Conservation (phyloP, 306 rosid species). For the Lathyrus sativus region DNA sequence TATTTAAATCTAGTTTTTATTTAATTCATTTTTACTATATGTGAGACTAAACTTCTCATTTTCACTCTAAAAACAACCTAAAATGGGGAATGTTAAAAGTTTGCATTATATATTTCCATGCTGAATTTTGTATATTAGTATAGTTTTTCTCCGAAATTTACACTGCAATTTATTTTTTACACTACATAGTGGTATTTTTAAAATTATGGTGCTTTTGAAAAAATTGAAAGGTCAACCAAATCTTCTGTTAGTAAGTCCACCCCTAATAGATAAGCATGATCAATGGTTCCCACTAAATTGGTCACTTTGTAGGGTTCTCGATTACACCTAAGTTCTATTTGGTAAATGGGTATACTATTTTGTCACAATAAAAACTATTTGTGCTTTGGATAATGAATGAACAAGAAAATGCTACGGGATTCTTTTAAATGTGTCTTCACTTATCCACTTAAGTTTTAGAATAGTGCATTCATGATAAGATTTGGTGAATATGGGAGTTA, state of each 20-base stretch:
- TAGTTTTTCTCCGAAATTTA: neutral
- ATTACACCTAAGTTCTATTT: conserved; percentile 5
- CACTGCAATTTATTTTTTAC: neutral
- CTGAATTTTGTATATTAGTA: conserved; percentile 3
- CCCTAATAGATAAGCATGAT: neutral
- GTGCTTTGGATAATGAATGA: neutral
- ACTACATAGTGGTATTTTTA: neutral
- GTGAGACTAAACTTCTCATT: neutral
- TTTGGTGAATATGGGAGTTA: neutral
- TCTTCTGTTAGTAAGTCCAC: conserved; percentile 34
- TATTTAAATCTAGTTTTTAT: no score
- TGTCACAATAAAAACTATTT: conserved; percentile 4
- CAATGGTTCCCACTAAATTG: conserved; percentile 21
- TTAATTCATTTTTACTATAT: no score
- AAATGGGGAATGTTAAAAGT: neutral
- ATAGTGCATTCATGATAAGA: neutral
- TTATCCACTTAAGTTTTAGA: neutral
- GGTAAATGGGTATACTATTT: conserved; percentile 1
- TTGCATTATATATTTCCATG: neutral
- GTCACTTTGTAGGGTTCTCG: conserved; percentile 34
- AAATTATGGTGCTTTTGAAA: conserved; percentile 33
- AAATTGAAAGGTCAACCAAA: conserved; percentile 10
- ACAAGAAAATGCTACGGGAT: neutral
- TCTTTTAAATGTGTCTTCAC: neutral
- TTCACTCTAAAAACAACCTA: neutral